Conservation (phyloP, 1,284 basidiomycete genomes). For the Melampsora occidentalis region DNA sequence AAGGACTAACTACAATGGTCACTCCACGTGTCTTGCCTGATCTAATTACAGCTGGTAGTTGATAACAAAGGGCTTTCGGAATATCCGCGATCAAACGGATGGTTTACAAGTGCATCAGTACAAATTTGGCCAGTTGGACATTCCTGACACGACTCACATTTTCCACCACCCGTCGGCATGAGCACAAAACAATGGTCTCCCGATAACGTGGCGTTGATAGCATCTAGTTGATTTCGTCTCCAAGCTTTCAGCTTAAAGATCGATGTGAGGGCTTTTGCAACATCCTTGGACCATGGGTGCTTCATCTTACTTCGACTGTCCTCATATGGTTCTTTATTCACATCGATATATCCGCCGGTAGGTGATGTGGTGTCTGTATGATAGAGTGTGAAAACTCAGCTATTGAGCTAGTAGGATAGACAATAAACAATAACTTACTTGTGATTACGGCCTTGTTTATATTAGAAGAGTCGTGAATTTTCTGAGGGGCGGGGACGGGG, state of each 20-base stretch:
- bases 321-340: constrained; percentile 9
- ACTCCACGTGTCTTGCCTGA: constrained; percentile 70
- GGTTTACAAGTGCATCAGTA: no score
- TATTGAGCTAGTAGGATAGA: no score
- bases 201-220: constrained; percentile 73
- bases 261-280: constrained; percentile 63
- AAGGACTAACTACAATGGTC: constrained; percentile 84
- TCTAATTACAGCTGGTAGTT: constrained; percentile 79
- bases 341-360: no score
- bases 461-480: no score
- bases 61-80: constrained; percentile 58
- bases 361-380: no score
- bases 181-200: constrained; percentile 88
- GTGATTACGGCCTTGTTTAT: no score
- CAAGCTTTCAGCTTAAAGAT: constrained; percentile 71
- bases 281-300: constrained; percentile 61
- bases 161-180: constrained; percentile 96
- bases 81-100: not conserved
- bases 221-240: constrained; percentile 79
- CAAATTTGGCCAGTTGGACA: not conserved
- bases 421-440: no score
- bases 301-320: constrained; percentile 47
- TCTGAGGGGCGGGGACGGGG: no score
- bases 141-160: constrained; percentile 54
- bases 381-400: no score